A percentile compares a stretch with the other conserved stretches of the same genome.
These are phyloP conservation scores for Mrakia gelida DNA, from an alignment of 768 basidiomycete species.

Conservation along the genomic window DNA sequence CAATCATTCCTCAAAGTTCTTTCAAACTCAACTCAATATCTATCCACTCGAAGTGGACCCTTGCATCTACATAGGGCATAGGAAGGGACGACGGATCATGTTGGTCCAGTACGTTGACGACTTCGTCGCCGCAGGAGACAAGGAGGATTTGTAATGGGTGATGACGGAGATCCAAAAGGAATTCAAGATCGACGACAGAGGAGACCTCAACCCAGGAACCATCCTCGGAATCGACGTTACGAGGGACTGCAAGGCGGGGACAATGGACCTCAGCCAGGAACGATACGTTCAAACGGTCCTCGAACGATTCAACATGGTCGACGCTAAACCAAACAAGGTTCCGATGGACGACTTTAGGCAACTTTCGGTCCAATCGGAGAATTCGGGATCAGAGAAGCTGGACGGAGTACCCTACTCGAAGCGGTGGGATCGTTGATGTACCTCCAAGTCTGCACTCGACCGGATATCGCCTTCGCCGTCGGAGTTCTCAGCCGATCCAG, in stretches of 20 bases:
- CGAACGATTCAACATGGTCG: slow-evolving; percentile 7
- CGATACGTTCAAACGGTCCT: not conserved
- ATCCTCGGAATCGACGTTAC: not conserved
- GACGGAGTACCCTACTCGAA: slow-evolving; percentile 3
- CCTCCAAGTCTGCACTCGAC: slow-evolving; percentile 14
- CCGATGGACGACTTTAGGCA: slow-evolving; percentile 8
- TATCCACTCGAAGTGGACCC: too few relatives aligned
- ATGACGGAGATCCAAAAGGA: too few relatives aligned
- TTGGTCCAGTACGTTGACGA: too few relatives aligned
- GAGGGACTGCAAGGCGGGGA: not conserved
- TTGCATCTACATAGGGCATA: too few relatives aligned
- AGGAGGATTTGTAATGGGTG: too few relatives aligned
- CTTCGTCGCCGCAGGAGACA: too few relatives aligned
- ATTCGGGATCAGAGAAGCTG: too few relatives aligned
- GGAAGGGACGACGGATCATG: too few relatives aligned
- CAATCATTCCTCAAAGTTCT: too few relatives aligned
- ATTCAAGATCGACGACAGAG: too few relatives aligned
- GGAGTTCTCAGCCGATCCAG: slow-evolving; percentile 8
- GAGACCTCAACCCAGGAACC: not conserved
- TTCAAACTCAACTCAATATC: too few relatives aligned
- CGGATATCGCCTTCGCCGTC: slow-evolving; percentile 6
- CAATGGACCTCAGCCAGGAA: not conserved
- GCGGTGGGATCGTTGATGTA: slow-evolving; percentile 14
- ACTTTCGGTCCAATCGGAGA: too few relatives aligned
- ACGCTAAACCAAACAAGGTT: not conserved